phyloP scores from a whole-genome alignment of 2,329 filamentous ascomycete genomes.

The Neonectria sp. region DNA sequence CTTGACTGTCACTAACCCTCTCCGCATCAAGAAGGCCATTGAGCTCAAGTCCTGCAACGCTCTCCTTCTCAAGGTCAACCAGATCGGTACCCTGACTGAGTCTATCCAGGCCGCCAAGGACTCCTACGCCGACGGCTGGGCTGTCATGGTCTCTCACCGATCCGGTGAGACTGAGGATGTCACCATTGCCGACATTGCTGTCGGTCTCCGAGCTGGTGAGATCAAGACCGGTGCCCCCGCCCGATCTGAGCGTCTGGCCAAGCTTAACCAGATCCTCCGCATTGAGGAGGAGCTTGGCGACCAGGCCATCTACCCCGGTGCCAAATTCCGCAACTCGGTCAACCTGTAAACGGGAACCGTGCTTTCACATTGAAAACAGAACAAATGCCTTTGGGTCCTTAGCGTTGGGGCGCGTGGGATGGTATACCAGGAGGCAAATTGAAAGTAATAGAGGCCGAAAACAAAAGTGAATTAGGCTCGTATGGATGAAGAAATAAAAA shows the following conservation, averaged over 20 bases:
- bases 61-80: conserved; percentile 99
- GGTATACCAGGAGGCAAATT: conserved; percentile 46
- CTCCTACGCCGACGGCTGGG: conserved; percentile 95
- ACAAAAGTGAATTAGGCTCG: conserved; percentile 45
- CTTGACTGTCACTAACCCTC: conserved; percentile 98
- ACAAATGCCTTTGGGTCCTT: conserved; percentile 41
- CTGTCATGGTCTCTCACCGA: conserved; percentile 99
- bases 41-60: conserved; percentile 99
- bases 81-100: conserved; percentile 98
- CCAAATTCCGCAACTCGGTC: conserved; percentile 91
- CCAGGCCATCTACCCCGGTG: conserved; percentile 91
- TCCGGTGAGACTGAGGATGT: conserved; percentile 99
- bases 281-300: conserved; percentile 99
- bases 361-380: conserved; percentile 23
- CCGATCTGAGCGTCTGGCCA: conserved; percentile 97
- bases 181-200: conserved; percentile 97
- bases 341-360: conserved; percentile 77
- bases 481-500: conserved; percentile 37
- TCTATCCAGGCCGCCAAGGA: conserved; percentile 99
- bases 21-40: conserved; percentile 99
- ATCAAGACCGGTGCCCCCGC: conserved; percentile 99
- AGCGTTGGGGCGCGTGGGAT: conserved; percentile 41
- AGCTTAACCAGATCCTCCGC: conserved; percentile 99
- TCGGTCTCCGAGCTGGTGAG: conserved; percentile 96
- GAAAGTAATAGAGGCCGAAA: conserved; percentile 48